Base-by-base conservation (phyloP, 2,329 filamentous ascomycete genomes). In the Scedosporium aurantiacum region DNA sequence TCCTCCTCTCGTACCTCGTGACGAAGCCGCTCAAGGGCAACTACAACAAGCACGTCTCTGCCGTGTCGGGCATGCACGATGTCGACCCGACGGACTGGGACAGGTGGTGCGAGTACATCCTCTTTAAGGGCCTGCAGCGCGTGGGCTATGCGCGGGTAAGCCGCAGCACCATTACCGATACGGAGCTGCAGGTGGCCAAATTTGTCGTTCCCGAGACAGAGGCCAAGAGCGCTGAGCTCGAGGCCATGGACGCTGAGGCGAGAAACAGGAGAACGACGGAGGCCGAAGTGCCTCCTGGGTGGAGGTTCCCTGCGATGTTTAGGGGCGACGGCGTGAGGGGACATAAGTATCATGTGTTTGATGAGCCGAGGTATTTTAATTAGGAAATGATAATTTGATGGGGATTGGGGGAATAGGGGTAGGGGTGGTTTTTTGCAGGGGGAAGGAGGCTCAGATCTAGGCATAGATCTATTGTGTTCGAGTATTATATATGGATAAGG, bases 61-160 rank as follows among this genome's bases (percentile, higher is more conserved):
- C 91, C 60, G 78, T 78, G 62, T 96, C 89, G 63, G 90, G 91
- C 8, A 99, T 99, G 94, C 86, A 90, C 69, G 94, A 99, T 70
- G 94, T 99, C 58, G 94, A 99, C 70, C 83, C 87, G 0, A 86
- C 80, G 2, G 94, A 99, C 72, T 96, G 91, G 91, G 94, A 99
- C 73, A 81, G 94, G 61, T 99, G 94, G 94, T 99, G 94, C 78
- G 93, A 99, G 78, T 99, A 99, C 74, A 97, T 99, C 66, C 78
- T 99, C 27, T 99, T 91, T 80, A 97, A 97, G 79, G 86, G 86
- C 12, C 76, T 99, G 64, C 87, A 86, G 74, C 83, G 93, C 64
- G 87, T 89, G 0, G 93, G 91, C 1, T 99, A 99, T 72, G 94
- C 94, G 3, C 81, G 94, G 60, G 87, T 99, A 60, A 93, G 88